A percentile compares a stretch with the other conserved stretches of the same genome.
phyloP scores from a whole-genome alignment of 768 basidiomycete genomes.

The Pisolithus tinctorius region DNA sequence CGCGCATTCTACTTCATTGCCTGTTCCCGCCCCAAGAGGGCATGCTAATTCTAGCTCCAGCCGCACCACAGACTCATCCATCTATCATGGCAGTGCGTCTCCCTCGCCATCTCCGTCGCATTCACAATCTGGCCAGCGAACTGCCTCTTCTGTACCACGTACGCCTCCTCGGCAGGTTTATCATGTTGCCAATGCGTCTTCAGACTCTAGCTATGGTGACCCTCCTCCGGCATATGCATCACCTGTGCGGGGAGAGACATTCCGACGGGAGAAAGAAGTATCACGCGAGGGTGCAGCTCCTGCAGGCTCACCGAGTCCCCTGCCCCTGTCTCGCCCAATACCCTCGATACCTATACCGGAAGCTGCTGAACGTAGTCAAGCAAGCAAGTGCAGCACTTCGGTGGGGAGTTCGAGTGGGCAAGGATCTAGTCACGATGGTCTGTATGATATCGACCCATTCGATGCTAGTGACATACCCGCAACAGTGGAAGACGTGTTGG shows the following conservation, averaged over 20 bases:
- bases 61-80: background rate
- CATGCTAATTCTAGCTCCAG: background rate
- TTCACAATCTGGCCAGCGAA: background rate
- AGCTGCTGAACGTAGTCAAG: conserved; percentile 5
- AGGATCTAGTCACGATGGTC: background rate
- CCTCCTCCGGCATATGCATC: conserved; percentile 45
- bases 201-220: conserved; percentile 23
- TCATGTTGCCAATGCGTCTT: conserved; percentile 35
- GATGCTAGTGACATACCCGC: conserved; percentile 10
- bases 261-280: conserved; percentile 16
- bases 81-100: background rate
- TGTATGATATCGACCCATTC: background rate
- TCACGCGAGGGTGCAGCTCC: background rate
- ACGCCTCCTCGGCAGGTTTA: conserved; percentile 35
- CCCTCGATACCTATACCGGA: conserved; percentile 10
- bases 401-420: conserved; percentile 1
- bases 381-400: background rate
- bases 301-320: background rate
- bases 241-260: conserved; percentile 5
- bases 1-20: conserved; percentile 16
- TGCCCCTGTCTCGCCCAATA: conserved; percentile 13
- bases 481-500: conserved; percentile 22
- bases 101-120: conserved; percentile 9
- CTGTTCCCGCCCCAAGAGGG: conserved; percentile 9
- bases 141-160: conserved; percentile 15